Evolutionary conservation across 257 asterid genomes (phyloP).

Genomic region (Ligustrum vulgare): DNA sequence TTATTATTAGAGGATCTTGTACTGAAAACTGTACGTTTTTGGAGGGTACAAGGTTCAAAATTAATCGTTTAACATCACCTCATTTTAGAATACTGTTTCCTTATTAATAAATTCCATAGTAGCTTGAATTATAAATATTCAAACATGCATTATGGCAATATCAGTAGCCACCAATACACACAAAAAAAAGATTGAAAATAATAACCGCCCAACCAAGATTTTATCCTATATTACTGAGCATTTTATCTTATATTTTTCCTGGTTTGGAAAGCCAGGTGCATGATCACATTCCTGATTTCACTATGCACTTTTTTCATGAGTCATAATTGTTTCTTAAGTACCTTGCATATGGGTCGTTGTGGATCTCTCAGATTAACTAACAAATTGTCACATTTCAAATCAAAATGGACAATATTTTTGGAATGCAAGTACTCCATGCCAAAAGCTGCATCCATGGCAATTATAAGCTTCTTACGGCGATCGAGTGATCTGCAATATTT

Average conservation of each 20-base stretch:
- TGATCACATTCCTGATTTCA: neutral
- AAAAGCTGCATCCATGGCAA: constrained; percentile 85
- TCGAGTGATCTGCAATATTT: constrained; percentile 52
- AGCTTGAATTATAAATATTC: neutral
- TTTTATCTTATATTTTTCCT: neutral
- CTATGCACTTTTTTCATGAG: neutral
- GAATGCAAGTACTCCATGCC: constrained; percentile 85
- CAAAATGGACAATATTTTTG: constrained; percentile 77
- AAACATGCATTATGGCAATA: neutral
- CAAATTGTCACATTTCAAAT: constrained; percentile 77
- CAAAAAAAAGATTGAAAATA: neutral
- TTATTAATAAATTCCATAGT: neutral
- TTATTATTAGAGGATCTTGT: neutral
- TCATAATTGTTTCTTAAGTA: constrained; percentile 21
- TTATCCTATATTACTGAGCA: neutral
- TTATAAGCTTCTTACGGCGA: constrained; percentile 54
- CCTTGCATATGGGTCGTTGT: constrained; percentile 77
- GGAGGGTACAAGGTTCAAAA: neutral
- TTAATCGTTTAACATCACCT: neutral
- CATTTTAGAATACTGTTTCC: neutral
- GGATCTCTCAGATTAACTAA: constrained; percentile 69
- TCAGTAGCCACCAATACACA: neutral
- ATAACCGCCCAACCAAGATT: neutral
- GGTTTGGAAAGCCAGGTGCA: constrained; percentile 13
- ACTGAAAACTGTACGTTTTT: neutral